A percentile compares a stretch with the other conserved stretches of the same genome.
phyloP scores from a whole-genome alignment of 2,329 filamentous ascomycete genomes.

The Fusarium sp. region DNA sequence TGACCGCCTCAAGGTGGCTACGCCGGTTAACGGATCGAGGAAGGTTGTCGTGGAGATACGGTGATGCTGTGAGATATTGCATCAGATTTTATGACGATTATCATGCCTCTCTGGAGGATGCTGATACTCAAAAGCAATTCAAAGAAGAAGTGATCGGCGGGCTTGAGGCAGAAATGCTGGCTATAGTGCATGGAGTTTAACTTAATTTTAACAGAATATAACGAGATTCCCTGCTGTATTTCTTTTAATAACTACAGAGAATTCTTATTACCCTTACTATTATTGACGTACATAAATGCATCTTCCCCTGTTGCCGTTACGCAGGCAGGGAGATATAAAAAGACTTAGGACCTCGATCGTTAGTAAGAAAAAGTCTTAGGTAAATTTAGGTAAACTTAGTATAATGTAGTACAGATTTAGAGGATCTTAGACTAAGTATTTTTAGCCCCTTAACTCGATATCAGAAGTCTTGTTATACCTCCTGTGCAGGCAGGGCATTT shows the following conservation, averaged over 20 bases:
- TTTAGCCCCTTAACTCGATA: too few species aligned
- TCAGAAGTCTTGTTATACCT: too few species aligned
- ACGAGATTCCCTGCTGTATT: neutral
- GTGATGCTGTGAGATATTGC: neutral
- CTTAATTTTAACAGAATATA: neutral
- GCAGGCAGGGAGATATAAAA: neutral
- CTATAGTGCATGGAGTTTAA: neutral
- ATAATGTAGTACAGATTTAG: too few species aligned
- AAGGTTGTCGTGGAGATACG: neutral
- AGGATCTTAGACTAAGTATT: too few species aligned
- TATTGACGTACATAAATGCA: neutral
- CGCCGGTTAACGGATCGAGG: accelerated
- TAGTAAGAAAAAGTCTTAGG: too few species aligned
- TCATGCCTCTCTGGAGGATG: neutral
- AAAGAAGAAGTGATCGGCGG: neutral
- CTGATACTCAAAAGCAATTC: neutral
- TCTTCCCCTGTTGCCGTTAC: neutral
- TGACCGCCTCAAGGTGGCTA: neutral
- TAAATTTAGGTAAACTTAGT: too few species aligned
- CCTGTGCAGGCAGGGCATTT: too few species aligned
- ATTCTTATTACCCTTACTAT: too few species aligned
- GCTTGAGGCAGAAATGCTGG: neutral
- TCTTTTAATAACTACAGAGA: accelerated
- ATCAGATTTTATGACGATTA: neutral
- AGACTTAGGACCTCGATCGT: too few species aligned